Conservation (phyloP, 257 asterid species). For the Cinchona pubescens region DNA sequence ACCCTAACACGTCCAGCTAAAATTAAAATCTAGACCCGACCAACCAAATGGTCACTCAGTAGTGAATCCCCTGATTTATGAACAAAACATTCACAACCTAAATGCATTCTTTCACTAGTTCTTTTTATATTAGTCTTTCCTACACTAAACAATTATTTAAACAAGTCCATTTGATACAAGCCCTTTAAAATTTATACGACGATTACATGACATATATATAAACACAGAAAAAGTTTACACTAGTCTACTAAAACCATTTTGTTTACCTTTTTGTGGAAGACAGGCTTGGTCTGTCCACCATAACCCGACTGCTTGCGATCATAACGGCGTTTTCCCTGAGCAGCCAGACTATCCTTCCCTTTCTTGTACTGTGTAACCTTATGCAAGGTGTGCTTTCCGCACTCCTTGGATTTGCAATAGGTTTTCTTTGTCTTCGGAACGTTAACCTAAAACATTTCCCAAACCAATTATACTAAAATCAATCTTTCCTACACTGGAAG, state of each 20-base stretch:
- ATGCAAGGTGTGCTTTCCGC: conserved; percentile 76
- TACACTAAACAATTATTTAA: no score
- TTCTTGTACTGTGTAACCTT: conserved; percentile 82
- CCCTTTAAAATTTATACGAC: no score
- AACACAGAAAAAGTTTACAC: no score
- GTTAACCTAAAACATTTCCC: conserved; percentile 45
- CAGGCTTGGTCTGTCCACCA: conserved; percentile 88
- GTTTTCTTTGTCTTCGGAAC: conserved; percentile 83
- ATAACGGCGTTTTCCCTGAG: conserved; percentile 75
- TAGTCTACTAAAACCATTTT: no score
- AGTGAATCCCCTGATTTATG: neutral
- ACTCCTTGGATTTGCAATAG: conserved; percentile 74
- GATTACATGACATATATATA: no score
- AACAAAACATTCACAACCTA: neutral
- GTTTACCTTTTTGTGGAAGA: conserved; percentile 87
- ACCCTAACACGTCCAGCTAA: neutral
- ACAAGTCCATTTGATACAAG: no score
- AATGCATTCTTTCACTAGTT: neutral
- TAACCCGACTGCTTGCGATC: conserved; percentile 84
- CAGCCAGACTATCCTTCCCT: conserved; percentile 71
- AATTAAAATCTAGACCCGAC: neutral
- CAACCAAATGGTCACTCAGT: neutral
- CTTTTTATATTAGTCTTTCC: no score
- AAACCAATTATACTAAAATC: neutral
- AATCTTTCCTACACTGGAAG: no score